phyloP scores from a whole-genome alignment of 129 eudicot genomes.

The Solidago caesia region DNA sequence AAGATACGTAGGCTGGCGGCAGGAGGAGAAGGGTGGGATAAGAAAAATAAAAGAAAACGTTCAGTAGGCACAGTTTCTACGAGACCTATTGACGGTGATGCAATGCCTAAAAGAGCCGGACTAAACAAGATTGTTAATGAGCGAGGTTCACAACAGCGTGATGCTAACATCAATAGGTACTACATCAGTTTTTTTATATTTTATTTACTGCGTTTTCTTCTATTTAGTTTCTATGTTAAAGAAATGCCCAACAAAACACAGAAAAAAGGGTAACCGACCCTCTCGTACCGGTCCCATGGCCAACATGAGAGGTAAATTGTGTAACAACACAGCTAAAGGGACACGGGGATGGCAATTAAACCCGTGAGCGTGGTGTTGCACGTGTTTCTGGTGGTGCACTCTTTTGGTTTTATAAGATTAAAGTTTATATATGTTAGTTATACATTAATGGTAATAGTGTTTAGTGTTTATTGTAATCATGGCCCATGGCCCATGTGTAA shows the following conservation, averaged over 20 bases:
- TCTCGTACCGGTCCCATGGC: not conserved
- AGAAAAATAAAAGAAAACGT: conserved; percentile 75
- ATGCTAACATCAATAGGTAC: conserved; percentile 56
- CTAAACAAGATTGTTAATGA: conserved; percentile 58
- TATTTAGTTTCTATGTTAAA: not conserved
- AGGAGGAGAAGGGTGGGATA: conserved; percentile 93
- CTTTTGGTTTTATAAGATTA: not conserved
- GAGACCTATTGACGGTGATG: conserved; percentile 54
- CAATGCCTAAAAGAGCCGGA: conserved; percentile 47
- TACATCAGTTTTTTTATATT: not conserved
- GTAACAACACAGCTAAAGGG: too few relatives aligned
- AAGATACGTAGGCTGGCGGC: conserved; percentile 72
- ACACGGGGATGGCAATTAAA: not conserved
- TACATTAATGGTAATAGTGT: conserved; percentile 1
- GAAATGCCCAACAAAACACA: not conserved
- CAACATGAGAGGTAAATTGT: too few relatives aligned
- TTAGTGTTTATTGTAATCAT: conserved; percentile 11
- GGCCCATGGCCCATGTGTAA: conserved; percentile 30
- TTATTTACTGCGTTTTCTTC: conserved; percentile 2
- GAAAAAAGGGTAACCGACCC: not conserved
- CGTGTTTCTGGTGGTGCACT: not conserved
- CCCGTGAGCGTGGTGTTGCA: not conserved
- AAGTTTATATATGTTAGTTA: not conserved
- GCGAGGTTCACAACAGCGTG: conserved; percentile 46
- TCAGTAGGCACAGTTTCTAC: conserved; percentile 56